Conservation (phyloP, 1,284 basidiomycete genomes). For the Ustilago shanxiensis region DNA sequence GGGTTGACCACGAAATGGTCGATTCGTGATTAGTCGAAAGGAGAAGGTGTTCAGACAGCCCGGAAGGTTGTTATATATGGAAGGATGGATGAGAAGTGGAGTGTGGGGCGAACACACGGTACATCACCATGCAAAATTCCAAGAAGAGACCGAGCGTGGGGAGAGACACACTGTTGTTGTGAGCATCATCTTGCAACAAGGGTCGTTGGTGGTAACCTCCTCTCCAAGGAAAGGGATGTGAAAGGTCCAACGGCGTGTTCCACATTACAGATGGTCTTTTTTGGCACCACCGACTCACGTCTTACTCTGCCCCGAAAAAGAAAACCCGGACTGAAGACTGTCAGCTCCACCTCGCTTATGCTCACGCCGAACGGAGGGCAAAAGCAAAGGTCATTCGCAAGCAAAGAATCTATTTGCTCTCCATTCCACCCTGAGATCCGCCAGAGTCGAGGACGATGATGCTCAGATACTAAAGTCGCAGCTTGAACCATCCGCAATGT, state of each 20-base stretch:
- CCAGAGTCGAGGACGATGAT: too few relatives aligned
- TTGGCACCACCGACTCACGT: neutral
- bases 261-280: neutral
- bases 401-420: too few relatives aligned
- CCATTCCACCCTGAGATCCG: too few relatives aligned
- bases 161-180: too few relatives aligned
- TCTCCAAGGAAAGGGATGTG: conserved; percentile 12
- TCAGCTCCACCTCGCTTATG: neutral
- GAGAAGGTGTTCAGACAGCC: too few relatives aligned
- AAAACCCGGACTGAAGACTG: too few relatives aligned
- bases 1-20: neutral
- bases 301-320: too few relatives aligned
- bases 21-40: neutral
- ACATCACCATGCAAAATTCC: neutral
- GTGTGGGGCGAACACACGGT: neutral
- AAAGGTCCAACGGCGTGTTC: conserved; percentile 11
- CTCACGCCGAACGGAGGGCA: neutral
- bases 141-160: neutral
- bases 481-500: too few relatives aligned
- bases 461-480: too few relatives aligned
- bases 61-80: neutral
- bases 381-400: too few relatives aligned
- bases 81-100: neutral
- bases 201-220: conserved; percentile 17
- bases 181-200: too few relatives aligned